Conservation (phyloP, 441 rosid genomes). For the Euphorbia corollata region DNA sequence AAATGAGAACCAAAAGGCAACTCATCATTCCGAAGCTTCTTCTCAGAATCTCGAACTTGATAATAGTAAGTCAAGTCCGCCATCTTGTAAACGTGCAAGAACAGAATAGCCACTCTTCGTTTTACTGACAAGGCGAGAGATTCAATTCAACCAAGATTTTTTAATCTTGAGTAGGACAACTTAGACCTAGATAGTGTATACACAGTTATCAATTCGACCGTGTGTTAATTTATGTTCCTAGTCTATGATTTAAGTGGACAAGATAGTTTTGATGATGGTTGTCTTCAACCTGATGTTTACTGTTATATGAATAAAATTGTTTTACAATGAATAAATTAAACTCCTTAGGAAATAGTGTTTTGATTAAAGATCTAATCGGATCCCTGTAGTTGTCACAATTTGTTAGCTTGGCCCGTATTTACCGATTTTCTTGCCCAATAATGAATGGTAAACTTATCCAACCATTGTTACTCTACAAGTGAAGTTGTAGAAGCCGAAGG, state of each 20-base stretch:
- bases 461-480: neutral
- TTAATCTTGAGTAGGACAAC: slow-evolving; percentile 16
- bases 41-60: slow-evolving; percentile 25
- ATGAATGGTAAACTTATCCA: neutral
- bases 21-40: slow-evolving; percentile 20
- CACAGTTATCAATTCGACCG: slow-evolving; percentile 14
- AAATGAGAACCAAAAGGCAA: slow-evolving; percentile 25
- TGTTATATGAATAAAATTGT: neutral
- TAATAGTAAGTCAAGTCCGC: slow-evolving; percentile 23
- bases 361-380: neutral
- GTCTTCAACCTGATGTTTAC: slow-evolving; percentile 14
- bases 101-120: slow-evolving; percentile 27
- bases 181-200: slow-evolving; percentile 20
- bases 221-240: slow-evolving; percentile 5
- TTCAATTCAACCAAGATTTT: slow-evolving; percentile 15
- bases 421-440: neutral
- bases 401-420: neutral
- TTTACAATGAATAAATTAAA: neutral
- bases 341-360: neutral
- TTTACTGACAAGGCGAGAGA: slow-evolving; percentile 15
- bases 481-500: neutral
- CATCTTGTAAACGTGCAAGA: slow-evolving; percentile 43
- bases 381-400: neutral
- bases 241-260: slow-evolving; percentile 14
- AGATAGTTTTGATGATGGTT: slow-evolving; percentile 19